phyloP scores from a whole-genome alignment of 1,284 basidiomycete species.

The Coriolopsis trogii region DNA sequence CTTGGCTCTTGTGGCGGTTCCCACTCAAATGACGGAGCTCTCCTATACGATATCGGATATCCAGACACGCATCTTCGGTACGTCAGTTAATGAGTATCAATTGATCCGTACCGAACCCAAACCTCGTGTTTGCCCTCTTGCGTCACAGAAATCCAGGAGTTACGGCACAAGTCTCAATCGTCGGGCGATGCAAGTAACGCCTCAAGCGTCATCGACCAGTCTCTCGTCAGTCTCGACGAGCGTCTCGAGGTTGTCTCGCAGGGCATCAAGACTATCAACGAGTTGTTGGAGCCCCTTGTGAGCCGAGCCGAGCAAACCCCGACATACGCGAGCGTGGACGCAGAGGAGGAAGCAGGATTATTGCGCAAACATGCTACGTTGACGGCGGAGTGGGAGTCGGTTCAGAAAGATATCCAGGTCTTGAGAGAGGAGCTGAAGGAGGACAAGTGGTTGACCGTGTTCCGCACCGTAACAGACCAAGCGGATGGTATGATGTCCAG shows the following conservation, averaged over 20 bases:
- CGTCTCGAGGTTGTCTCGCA: conserved; percentile 73
- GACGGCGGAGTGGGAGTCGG: conserved; percentile 75
- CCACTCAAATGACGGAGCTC: conserved; percentile 82
- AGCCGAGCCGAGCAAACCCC: conserved; percentile 50
- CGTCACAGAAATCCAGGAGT: conserved; percentile 76
- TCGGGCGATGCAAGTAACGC: conserved; percentile 58
- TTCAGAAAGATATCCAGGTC: conserved; percentile 81
- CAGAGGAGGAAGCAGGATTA: conserved; percentile 54
- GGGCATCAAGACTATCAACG: conserved; percentile 68
- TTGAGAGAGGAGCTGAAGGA: conserved; percentile 91
- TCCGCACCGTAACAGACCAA: conserved; percentile 89
- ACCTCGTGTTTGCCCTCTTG: neutral
- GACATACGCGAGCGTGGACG: conserved; percentile 38
- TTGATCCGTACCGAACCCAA: too few species aligned
- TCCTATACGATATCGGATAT: conserved; percentile 84
- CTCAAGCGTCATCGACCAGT: conserved; percentile 75
- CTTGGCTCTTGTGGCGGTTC: conserved; percentile 71
- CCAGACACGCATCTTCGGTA: conserved; percentile 86
- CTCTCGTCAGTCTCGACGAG: conserved; percentile 79
- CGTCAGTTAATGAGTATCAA: conserved; percentile 29
- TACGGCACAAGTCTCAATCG: conserved; percentile 77
- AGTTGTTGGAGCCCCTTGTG: conserved; percentile 62
- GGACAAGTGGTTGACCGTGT: conserved; percentile 95
- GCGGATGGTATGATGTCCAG: conserved; percentile 97
- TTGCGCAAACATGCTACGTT: conserved; percentile 73